Conservation (phyloP, 2,329 filamentous ascomycete species). For the Epichloe aotearoae region DNA sequence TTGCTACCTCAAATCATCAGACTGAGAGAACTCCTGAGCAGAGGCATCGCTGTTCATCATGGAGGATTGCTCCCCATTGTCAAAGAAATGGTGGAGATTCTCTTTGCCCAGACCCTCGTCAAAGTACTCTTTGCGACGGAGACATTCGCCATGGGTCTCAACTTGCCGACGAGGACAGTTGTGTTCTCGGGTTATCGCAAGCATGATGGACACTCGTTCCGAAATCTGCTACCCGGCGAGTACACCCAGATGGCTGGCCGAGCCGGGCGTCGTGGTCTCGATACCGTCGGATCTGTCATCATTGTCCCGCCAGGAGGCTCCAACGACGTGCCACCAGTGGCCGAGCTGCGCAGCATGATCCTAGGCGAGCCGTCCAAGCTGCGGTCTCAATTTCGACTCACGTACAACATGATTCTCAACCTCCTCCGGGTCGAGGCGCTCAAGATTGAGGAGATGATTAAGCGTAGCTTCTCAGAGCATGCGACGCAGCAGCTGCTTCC, state of each 20-base stretch:
- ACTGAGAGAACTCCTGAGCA: slow-evolving; percentile 67
- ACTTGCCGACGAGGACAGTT: slow-evolving; percentile 87
- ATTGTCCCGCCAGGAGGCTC: slow-evolving; percentile 69
- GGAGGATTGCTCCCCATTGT: slow-evolving; percentile 90
- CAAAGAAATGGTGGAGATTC: slow-evolving; percentile 92
- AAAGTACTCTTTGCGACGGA: slow-evolving; percentile 97
- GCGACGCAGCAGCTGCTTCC: slow-evolving; percentile 88
- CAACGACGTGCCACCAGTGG: slow-evolving; percentile 79
- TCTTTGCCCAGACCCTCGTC: slow-evolving; percentile 89
- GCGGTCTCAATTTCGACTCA: slow-evolving; percentile 88
- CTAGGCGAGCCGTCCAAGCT: slow-evolving; percentile 90
- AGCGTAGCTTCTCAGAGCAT: slow-evolving; percentile 96
- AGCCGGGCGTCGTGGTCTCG: slow-evolving; percentile 83
- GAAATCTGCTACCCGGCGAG: slow-evolving; percentile 83
- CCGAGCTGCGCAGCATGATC: slow-evolving; percentile 82
- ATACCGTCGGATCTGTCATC: slow-evolving; percentile 86
- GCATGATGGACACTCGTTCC: slow-evolving; percentile 83
- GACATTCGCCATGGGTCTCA: slow-evolving; percentile 97
- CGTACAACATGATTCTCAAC: slow-evolving; percentile 99
- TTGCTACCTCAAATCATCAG: slow-evolving; percentile 84
- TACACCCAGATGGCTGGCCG: slow-evolving; percentile 98
- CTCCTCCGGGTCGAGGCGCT: slow-evolving; percentile 86
- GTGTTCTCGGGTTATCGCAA: slow-evolving; percentile 97
- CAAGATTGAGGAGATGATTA: slow-evolving; percentile 99
- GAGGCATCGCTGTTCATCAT: slow-evolving; percentile 93